phyloP scores from a whole-genome alignment of 2,329 filamentous ascomycete species.

The Colletotrichum higginsianum region DNA sequence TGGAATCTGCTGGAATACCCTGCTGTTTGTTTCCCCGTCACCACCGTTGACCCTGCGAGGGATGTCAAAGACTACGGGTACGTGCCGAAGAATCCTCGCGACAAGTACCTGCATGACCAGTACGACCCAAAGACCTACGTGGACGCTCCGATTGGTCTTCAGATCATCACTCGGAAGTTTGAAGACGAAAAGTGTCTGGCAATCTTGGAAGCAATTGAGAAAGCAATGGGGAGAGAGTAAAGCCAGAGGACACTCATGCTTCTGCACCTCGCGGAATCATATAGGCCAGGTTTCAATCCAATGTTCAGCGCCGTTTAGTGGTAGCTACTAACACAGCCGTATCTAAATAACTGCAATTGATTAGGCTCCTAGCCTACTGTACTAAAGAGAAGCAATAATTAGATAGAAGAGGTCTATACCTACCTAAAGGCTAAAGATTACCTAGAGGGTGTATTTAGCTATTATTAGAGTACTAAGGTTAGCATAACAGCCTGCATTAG shows the following conservation, averaged over 20 bases:
- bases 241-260: neutral
- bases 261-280: neutral
- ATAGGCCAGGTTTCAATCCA: neutral
- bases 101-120: neutral
- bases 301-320: neutral
- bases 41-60: neutral
- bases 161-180: constrained; percentile 19
- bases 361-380: constrained; percentile 36
- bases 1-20: constrained; percentile 20
- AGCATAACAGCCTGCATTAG: too few relatives aligned
- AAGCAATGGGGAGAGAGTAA: constrained; percentile 3
- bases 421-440: too few relatives aligned
- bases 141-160: constrained; percentile 12
- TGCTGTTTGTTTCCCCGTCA: constrained; percentile 8
- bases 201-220: constrained; percentile 12
- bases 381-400: too few relatives aligned
- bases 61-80: constrained; percentile 1
- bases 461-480: too few relatives aligned
- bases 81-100: constrained; percentile 5
- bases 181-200: constrained; percentile 19
- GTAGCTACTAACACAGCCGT: neutral
- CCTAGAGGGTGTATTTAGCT: too few relatives aligned
- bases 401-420: too few relatives aligned
- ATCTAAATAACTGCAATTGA: neutral
- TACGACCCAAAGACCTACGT: constrained; percentile 19